Base-by-base conservation (phyloP, 2,329 filamentous ascomycete species). In the Sporothrix dimorphospora region DNA sequence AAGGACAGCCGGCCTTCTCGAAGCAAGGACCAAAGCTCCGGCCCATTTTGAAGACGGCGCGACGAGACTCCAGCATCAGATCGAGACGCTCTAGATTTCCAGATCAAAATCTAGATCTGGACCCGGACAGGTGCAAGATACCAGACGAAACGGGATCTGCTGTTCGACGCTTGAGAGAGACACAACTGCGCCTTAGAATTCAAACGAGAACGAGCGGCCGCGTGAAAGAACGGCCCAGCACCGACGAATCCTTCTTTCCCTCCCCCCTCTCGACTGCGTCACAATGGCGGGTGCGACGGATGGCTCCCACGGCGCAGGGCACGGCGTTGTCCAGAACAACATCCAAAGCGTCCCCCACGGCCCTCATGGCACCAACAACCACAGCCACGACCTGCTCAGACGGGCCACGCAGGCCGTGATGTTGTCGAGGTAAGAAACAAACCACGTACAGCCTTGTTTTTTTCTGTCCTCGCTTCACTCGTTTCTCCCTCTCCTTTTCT, bases 401-500 rank as follows among this genome's bases (percentile, higher is more conserved):
- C 83, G 87, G 79, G 88, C 88, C 74, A 90, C 88, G n/a, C 87
- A 89, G 77, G 85, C 85, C 76, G 86, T 89, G 85, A 85, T 86
- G 83, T 89, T 85, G 83, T 89, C 87, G 81, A 89, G 82, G 87
- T 89, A 85, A 79, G 87, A 70, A 34, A 34, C 30, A 34, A 6
- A 34, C 30, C 30, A 6, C 30, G 30, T 3, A 3, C 30, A 6
- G 14, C 12, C 14, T 12, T 19, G 24, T 59, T 69, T 21, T 42
- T 71, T n/a, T 45, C 14, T 21, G 45, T 34, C 38, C 42, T 69
- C 12, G 24, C 53, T 38, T 27, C 27, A n/a, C 24, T 38, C 24
- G 14, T 42, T n/a, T 19, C 34, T 24, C 3, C 21, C 38, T 11
- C n/a, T 16, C 21, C 24, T 0, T 27, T 72, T 11, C 1, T 21